These are phyloP conservation scores for Lactuca sativa DNA, from an alignment of 129 eudicot genomes.

Conservation along the genomic window DNA sequence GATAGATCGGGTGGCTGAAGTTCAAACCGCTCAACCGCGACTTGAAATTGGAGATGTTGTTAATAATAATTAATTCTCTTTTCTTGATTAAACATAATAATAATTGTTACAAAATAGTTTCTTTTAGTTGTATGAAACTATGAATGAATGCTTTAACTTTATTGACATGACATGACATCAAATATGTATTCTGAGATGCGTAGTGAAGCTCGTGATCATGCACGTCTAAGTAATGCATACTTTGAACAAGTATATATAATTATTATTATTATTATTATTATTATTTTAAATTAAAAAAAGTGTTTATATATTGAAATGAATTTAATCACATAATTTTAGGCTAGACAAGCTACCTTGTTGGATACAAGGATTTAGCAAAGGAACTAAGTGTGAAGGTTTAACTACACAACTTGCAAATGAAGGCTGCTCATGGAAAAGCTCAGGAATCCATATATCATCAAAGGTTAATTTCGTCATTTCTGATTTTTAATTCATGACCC, in stretches of 20 bases:
- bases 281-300: too few species aligned
- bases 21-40: constrained; percentile 62
- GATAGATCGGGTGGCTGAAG: constrained; percentile 57
- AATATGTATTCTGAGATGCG: constrained; percentile 85
- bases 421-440: constrained; percentile 89
- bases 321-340: constrained; percentile 36
- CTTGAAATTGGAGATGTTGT: constrained; percentile 92
- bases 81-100: constrained; percentile 19
- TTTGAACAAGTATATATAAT: constrained; percentile 75
- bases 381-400: constrained; percentile 86
- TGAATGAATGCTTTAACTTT: constrained; percentile 40
- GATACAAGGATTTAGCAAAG: constrained; percentile 88
- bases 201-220: constrained; percentile 92
- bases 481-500: neutral
- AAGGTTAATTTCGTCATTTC: constrained; percentile 45
- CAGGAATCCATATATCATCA: constrained; percentile 86
- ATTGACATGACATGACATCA: constrained; percentile 55
- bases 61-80: constrained; percentile 30
- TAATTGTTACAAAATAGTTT: constrained; percentile 14
- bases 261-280: too few species aligned
- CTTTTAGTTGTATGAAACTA: neutral
- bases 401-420: constrained; percentile 90
- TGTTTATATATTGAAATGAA: too few species aligned
- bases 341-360: constrained; percentile 82
- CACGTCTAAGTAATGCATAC: constrained; percentile 73